Conservation (phyloP, 192 early-diverging fungal genomes). For the Entrophospora sp. region DNA sequence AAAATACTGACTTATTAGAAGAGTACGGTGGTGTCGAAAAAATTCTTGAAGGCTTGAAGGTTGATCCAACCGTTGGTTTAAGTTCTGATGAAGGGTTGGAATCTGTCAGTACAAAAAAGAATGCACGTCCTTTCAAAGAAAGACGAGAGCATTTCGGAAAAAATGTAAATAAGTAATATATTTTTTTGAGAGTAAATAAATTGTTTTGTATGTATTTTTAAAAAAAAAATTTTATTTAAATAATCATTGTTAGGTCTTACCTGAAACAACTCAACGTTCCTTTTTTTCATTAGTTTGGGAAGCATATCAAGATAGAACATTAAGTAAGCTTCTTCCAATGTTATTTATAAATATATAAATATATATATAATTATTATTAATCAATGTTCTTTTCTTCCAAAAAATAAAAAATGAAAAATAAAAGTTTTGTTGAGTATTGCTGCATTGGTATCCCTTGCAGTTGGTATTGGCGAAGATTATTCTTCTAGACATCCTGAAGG, state of each 20-base stretch:
- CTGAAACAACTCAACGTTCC: constrained; percentile 41
- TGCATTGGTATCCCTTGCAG: constrained; percentile 67
- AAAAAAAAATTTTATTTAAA: no score
- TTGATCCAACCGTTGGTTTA: constrained; percentile 54
- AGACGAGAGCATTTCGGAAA: constrained; percentile 35
- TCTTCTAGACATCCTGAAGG: constrained; percentile 50
- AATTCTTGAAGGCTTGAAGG: constrained; percentile 50
- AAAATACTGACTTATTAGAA: constrained; percentile 46
- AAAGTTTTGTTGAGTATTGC: constrained; percentile 83
- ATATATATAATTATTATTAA: no score
- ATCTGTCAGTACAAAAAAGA: constrained; percentile 21
- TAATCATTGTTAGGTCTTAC: constrained; percentile 33
- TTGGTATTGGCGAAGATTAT: constrained; percentile 80
- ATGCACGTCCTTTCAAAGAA: constrained; percentile 34
- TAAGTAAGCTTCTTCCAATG: constrained; percentile 28
- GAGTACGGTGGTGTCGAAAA: constrained; percentile 49
- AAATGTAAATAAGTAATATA: constrained; percentile 32
- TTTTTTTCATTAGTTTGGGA: constrained; percentile 47
- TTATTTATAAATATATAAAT: background rate
- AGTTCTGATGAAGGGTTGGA: constrained; percentile 34
- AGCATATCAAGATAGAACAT: constrained; percentile 64
- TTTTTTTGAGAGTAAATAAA: no score
- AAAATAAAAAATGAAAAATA: no score
- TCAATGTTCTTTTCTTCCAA: background rate
- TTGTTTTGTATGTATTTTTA: no score